Evolutionary conservation across 805 yeast species (phyloP).

Genomic region (Kuraishia borneana): DNA sequence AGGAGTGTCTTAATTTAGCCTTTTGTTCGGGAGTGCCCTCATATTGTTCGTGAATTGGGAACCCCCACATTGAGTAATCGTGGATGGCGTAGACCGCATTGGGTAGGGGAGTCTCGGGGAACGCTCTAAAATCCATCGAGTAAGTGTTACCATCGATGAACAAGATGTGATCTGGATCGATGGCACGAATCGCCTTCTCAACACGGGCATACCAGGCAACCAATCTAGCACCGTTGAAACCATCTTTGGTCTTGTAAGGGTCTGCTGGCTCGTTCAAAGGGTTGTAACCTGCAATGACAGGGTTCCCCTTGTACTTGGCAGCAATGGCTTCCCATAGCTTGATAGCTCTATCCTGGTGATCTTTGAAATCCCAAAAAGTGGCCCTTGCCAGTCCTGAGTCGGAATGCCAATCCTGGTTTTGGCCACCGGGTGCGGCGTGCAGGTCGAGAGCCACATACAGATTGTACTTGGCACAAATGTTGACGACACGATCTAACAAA

Average conservation of each 20-base stretch:
- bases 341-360: constrained; percentile 33
- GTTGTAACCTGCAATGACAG: constrained; percentile 44
- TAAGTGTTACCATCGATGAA: constrained; percentile 41
- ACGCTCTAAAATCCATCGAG: constrained; percentile 37
- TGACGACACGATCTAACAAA: constrained; percentile 28
- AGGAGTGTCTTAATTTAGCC: constrained; percentile 24
- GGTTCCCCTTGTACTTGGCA: constrained; percentile 30
- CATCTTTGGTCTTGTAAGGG: constrained; percentile 26
- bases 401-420: constrained; percentile 43
- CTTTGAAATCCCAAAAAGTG: constrained; percentile 36
- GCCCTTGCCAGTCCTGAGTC: constrained; percentile 37
- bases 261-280: constrained; percentile 43
- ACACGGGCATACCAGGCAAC: constrained; percentile 25
- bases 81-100: constrained; percentile 40
- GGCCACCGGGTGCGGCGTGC: constrained; percentile 42
- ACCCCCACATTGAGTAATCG: constrained; percentile 33
- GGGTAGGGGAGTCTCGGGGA: constrained; percentile 24
- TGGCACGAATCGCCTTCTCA: constrained; percentile 27
- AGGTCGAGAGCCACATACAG: constrained; percentile 37
- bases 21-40: constrained; percentile 23
- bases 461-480: constrained; percentile 32
- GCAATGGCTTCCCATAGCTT: constrained; percentile 36
- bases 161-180: constrained; percentile 37
- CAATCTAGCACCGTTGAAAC: constrained; percentile 11
- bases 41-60: constrained; percentile 27